phyloP scores from a whole-genome alignment of 306 rosid genomes.

The barrel medic (Medicago truncatula) region DNA sequence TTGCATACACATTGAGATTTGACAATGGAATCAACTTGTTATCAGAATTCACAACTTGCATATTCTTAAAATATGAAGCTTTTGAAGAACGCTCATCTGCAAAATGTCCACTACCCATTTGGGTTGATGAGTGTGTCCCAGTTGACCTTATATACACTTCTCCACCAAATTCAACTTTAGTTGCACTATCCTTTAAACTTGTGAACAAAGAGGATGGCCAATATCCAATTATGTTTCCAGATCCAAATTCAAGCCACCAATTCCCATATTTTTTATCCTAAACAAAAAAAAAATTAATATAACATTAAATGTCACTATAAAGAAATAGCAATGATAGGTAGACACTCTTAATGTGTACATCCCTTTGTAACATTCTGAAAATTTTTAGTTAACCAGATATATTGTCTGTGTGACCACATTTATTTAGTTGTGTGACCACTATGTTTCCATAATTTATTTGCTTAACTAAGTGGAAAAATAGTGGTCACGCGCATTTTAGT shows the following conservation, averaged over 20 bases:
- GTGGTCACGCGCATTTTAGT: no score
- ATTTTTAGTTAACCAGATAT: no score
- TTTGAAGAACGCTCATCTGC: slow-evolving; percentile 72
- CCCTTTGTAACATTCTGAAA: no score
- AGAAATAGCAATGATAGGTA: no score
- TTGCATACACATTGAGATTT: slow-evolving; percentile 68
- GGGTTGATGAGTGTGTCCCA: slow-evolving; percentile 66
- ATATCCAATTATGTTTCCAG: slow-evolving; percentile 73
- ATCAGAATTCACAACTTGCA: slow-evolving; percentile 85
- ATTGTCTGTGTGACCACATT: no score
- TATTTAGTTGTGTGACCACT: no score
- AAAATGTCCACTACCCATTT: slow-evolving; percentile 95
- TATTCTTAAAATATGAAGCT: slow-evolving; percentile 77
- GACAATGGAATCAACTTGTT: slow-evolving; percentile 70
- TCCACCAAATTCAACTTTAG: slow-evolving; percentile 86
- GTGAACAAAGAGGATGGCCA: slow-evolving; percentile 90
- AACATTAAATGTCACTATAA: no score
- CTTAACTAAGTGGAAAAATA: no score
- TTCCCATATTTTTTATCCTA: slow-evolving; percentile 90
- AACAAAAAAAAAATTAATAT: background rate
- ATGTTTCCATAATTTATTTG: no score
- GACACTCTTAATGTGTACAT: no score
- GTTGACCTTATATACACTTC: slow-evolving; percentile 71
- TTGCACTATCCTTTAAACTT: slow-evolving; percentile 69
- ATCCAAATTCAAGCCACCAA: slow-evolving; percentile 91